Conservation (phyloP, 768 basidiomycete genomes). For the Mycena chlorophos region DNA sequence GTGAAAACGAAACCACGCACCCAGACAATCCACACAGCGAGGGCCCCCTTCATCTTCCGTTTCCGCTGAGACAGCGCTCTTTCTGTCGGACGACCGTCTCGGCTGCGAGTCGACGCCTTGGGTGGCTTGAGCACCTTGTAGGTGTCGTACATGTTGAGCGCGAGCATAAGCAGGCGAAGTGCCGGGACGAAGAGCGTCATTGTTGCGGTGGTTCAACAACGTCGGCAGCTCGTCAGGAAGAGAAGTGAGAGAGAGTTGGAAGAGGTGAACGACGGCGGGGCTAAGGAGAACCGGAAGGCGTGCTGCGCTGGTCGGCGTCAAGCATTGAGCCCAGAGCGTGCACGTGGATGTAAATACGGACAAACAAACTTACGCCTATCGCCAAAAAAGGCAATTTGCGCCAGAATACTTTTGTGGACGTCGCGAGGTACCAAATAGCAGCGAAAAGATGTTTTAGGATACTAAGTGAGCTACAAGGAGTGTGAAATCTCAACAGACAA, state of each 20-base stretch:
- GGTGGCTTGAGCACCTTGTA: conserved; percentile 80
- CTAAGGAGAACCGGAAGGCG: no score
- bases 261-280: neutral
- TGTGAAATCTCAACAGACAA: no score
- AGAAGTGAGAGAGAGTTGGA: neutral
- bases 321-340: no score
- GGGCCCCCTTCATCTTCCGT: conserved; percentile 80
- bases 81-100: conserved; percentile 58
- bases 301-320: no score
- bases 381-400: neutral
- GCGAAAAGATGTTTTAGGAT: neutral
- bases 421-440: neutral
- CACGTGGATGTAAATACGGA: no score
- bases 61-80: conserved; percentile 75
- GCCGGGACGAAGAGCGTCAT: conserved; percentile 72
- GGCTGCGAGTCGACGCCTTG: conserved; percentile 49
- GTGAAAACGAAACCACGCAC: conserved; percentile 40
- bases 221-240: neutral
- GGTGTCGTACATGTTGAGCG: conserved; percentile 80
- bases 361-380: neutral
- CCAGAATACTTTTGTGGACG: neutral
- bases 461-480: neutral
- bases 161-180: conserved; percentile 69
- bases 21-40: conserved; percentile 87
- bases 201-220: conserved; percentile 9